Percentiles rank a stretch among this genome's conserved stretches.
phyloP scores from a whole-genome alignment of 2,329 filamentous ascomycete species.

The Aspergillus sp. region DNA sequence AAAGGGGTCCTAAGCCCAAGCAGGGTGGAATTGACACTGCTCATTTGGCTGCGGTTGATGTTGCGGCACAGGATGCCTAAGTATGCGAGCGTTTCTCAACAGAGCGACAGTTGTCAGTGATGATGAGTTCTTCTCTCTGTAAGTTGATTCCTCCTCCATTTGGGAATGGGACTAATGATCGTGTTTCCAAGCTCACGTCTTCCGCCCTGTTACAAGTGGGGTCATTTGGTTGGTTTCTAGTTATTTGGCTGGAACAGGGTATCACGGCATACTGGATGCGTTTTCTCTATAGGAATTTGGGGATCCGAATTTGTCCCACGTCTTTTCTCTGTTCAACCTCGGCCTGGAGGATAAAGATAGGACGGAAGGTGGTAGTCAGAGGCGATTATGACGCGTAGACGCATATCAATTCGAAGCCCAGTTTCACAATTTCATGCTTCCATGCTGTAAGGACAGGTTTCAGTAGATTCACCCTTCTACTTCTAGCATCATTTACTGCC shows the following conservation, averaged over 20 bases:
- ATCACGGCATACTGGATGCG: too few relatives aligned
- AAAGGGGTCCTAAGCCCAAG: not conserved
- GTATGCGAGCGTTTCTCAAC: not conserved
- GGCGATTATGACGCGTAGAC: not conserved
- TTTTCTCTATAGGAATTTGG: too few relatives aligned
- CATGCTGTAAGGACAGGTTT: not conserved
- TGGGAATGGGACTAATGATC: not conserved
- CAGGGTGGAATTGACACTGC: not conserved
- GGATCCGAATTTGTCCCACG: too few relatives aligned
- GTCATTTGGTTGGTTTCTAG: not conserved
- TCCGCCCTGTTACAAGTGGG: not conserved
- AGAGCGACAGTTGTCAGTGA: too few relatives aligned
- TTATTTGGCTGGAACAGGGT: not conserved
- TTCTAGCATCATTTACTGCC: not conserved
- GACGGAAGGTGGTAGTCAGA: not conserved
- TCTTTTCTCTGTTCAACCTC: not conserved
- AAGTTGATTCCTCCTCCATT: not conserved
- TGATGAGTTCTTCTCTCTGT: not conserved
- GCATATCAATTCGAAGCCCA: not conserved
- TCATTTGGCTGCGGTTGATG: not conserved
- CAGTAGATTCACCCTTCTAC: not conserved
- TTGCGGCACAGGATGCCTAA: not conserved
- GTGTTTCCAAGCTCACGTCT: not conserved
- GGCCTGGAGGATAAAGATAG: not conserved
- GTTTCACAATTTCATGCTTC: not conserved